Evolutionary conservation across 257 asterid genomes (phyloP), one percentile per base, ranked within the genome.

Genomic region (Penstemon newberryi): DNA sequence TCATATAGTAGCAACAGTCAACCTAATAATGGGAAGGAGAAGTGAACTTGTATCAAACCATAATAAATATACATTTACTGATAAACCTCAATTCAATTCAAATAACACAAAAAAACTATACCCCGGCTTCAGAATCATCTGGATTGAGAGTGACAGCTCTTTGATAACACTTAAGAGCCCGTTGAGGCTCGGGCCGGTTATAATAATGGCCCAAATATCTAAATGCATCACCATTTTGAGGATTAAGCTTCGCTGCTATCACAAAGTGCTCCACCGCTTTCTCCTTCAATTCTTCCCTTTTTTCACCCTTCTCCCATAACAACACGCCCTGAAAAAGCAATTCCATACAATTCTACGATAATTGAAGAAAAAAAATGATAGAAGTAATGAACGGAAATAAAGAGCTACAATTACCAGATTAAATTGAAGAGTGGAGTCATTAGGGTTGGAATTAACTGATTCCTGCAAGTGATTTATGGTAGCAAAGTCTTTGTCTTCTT

Each of bases 111-210:
- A 11, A 51, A 75, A 49, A 33, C 40, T 42, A 41, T 78, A 87
- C 95, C 83, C 97, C 99, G 4, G 99, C 86, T 51, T 79, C 83
- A 1, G 85, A 83, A 76, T 93, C 99, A 53, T 90, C 87, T 7
- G 99, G 97, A 70, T 87, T 81, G 72, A 93, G 96, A 45, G 80
- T n/a, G 56, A 93, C 75, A 76, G 96, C 96, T 68, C 99, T 81
- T 79, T 90, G 96, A 69, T 88, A 93, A 75, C 99, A 93, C 85
- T 93, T 93, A 72, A 87, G 77, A 72, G 97, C 97, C 66, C 99
- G 90, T 69, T 85, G 92, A 57, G 85, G 84, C 67, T 86, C 95
- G 11, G 77, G 74, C 36, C 75, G 78, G 25, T 88, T 76, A 66
- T 87, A 93, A 70, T 86, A 93, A 78, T 90, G 88, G 15, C 97